Evolutionary conservation across 495 filamentous ascomycete species (phyloP), one percentile per base, ranked within the genome.

Genomic region (Podospora didyma): DNA sequence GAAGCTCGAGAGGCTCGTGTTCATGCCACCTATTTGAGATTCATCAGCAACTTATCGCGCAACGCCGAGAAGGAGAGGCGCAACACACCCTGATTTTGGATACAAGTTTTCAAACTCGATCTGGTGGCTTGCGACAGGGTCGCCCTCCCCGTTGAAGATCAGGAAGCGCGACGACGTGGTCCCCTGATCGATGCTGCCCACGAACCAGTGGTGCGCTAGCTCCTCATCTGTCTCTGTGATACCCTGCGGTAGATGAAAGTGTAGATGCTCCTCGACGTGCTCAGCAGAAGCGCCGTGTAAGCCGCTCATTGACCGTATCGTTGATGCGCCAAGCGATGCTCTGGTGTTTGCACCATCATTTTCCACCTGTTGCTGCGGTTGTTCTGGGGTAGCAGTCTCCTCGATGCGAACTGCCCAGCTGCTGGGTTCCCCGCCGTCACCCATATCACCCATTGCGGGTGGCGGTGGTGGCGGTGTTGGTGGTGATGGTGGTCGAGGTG

Each of bases 81-180:
- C 49, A 51, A 26, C 88, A 68, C 83, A 96, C 92, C 93, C 92
- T 63, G 93, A 86, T 58, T 91, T 78, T 20, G 91, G 90, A 70
- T 96, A 94, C 45, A 88, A 83, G 63, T 96, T 92, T 62, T 83
- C 84, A 70, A 96, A 96, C 69, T 96, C 92, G 42, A 91, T 86
- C 70, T 96, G 93, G 70, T 97, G 92, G 62, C 85, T 88, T 22
- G 89, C 90, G 39, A 92, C 82, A 12, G 90, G 90, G 20, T 83
- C 85, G 56, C 92, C 92, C 20, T 81, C 77, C 56, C 83, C 81
- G 70, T 96, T 84, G 72, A 97, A 96, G 57, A 97, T 92, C 54
- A 97, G 78, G 69, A 96, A 96, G 16, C 93, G 85, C 31, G 93
- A 90, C 61, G 89, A 95, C 14, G 93, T 96, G 7, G 93, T 97